Conservation (phyloP, 2,329 filamentous ascomycete genomes). For the Westerdykella aurantiaca region DNA sequence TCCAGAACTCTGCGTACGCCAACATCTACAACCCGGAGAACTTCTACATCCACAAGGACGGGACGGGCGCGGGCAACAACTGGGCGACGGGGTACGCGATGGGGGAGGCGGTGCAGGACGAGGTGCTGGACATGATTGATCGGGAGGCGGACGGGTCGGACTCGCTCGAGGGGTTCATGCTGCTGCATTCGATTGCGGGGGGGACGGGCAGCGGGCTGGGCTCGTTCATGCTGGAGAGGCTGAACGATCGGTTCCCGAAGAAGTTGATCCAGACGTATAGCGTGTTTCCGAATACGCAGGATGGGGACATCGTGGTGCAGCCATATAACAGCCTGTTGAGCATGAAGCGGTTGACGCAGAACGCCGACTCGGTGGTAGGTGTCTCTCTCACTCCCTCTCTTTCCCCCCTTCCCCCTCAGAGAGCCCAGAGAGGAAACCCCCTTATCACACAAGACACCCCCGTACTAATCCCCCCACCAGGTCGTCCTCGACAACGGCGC, state of each 20-base stretch:
- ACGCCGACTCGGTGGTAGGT: slow-evolving; percentile 84
- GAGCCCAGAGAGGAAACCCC: no score
- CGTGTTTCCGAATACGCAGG: slow-evolving; percentile 91
- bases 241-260: slow-evolving; percentile 97
- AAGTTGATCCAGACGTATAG: slow-evolving; percentile 99
- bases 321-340: slow-evolving; percentile 96
- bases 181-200: slow-evolving; percentile 95
- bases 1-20: slow-evolving; percentile 88
- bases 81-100: slow-evolving; percentile 96
- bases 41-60: slow-evolving; percentile 93
- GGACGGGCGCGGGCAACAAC: slow-evolving; percentile 91
- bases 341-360: slow-evolving; percentile 85
- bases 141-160: slow-evolving; percentile 97
- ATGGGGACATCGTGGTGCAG: slow-evolving; percentile 89
- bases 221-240: slow-evolving; percentile 85
- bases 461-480: slow-evolving; percentile 32
- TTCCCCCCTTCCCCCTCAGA: background rate
- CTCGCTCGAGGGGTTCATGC: slow-evolving; percentile 97
- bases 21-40: slow-evolving; percentile 99
- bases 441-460: no score
- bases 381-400: background rate
- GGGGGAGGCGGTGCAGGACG: slow-evolving; percentile 85
- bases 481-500: slow-evolving; percentile 94
- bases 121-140: slow-evolving; percentile 99
- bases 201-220: slow-evolving; percentile 95